phyloP scores from a whole-genome alignment of 108 stramenopile species.

The Thalassiosira profunda region DNA sequence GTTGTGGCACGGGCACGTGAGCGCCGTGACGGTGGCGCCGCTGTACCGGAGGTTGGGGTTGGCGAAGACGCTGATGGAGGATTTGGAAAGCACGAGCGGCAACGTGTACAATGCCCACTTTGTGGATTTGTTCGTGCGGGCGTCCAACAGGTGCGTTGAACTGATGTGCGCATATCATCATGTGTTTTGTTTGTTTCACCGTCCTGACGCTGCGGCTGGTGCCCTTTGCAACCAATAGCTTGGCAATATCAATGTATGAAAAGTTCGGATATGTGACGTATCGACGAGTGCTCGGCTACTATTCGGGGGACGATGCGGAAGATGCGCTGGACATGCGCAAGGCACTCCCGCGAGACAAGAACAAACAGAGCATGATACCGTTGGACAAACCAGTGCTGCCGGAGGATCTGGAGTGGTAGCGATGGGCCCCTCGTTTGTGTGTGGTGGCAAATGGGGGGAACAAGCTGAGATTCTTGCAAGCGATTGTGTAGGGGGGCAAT shows the following conservation, averaged over 20 bases:
- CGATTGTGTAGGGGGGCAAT: too few relatives aligned
- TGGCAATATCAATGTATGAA: slow-evolving; percentile 97
- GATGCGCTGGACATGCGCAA: slow-evolving; percentile 98
- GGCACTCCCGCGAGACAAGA: slow-evolving; percentile 84
- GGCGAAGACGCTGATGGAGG: slow-evolving; percentile 95
- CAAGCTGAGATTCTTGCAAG: too few relatives aligned
- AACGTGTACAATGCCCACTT: slow-evolving; percentile 92
- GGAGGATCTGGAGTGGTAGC: slow-evolving; percentile 94
- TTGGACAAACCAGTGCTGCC: slow-evolving; percentile 88
- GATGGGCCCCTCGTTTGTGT: not conserved
- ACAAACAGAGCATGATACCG: slow-evolving; percentile 89
- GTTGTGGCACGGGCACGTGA: slow-evolving; percentile 99
- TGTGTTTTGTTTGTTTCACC: too few relatives aligned
- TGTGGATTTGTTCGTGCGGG: slow-evolving; percentile 98
- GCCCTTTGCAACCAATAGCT: slow-evolving; percentile 14
- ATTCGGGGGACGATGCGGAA: slow-evolving; percentile 84
- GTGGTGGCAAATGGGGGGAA: not conserved
- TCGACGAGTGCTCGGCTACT: slow-evolving; percentile 90
- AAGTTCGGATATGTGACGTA: slow-evolving; percentile 95
- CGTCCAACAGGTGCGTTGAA: slow-evolving; percentile 69
- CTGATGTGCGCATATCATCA: not conserved
- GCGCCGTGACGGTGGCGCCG: slow-evolving; percentile 97
- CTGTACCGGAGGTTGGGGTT: slow-evolving; percentile 89
- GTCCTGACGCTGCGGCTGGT: too few relatives aligned
- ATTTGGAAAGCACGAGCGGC: slow-evolving; percentile 86